Conservation (phyloP, 306 rosid genomes). For the Cicer arietinum region DNA sequence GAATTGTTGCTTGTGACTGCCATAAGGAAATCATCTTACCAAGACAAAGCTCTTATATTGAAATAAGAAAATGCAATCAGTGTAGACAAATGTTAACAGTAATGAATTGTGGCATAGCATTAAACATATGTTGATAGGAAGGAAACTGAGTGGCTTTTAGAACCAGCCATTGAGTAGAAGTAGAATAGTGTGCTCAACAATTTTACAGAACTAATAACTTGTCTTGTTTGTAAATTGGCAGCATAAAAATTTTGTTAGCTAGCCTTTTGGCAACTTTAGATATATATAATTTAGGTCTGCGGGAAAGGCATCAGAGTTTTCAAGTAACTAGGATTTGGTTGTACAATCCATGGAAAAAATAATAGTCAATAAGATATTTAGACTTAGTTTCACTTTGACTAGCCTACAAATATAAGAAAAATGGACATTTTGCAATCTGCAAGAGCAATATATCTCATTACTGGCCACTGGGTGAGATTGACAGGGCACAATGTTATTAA, state of each 20-base stretch:
- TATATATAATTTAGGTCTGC: neutral
- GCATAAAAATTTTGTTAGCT: slow-evolving; percentile 17
- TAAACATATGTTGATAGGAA: slow-evolving; percentile 20
- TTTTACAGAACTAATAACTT: slow-evolving; percentile 33
- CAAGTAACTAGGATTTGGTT: neutral
- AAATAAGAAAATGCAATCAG: slow-evolving; percentile 12
- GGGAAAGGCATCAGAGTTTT: slow-evolving; percentile 1
- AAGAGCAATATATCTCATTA: neutral
- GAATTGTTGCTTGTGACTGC: slow-evolving; percentile 7
- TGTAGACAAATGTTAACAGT: slow-evolving; percentile 12
- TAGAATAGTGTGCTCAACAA: neutral
- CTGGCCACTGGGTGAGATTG: neutral
- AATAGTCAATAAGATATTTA: slow-evolving; percentile 3
- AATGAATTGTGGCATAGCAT: slow-evolving; percentile 3
- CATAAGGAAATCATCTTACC: slow-evolving; percentile 24
- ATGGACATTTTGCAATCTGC: slow-evolving; percentile 17
- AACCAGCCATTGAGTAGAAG: slow-evolving; percentile 13
- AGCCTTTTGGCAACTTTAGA: slow-evolving; percentile 19
- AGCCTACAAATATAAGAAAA: slow-evolving; percentile 8
- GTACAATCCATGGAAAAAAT: neutral
- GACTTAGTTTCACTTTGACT: neutral
- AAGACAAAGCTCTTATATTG: slow-evolving; percentile 19
- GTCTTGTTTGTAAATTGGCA: slow-evolving; percentile 24
- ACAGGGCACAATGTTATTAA: neutral
- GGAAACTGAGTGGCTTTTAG: slow-evolving; percentile 26